Evolutionary conservation across 768 basidiomycete species (phyloP).

Genomic region (Rhodotorula taiwanensis): DNA sequence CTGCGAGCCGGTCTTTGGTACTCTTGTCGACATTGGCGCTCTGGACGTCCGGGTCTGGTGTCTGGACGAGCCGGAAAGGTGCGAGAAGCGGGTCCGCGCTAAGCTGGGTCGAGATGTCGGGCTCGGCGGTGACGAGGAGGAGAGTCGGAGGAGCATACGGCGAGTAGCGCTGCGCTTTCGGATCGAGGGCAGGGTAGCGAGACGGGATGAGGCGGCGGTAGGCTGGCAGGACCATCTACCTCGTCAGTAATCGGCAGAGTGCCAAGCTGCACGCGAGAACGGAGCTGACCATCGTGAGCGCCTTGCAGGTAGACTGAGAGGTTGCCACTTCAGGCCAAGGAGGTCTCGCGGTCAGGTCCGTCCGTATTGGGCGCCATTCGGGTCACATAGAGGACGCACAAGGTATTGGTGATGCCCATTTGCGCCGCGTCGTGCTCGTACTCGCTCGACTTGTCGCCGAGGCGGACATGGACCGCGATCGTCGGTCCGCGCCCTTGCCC

Average conservation of each 20-base stretch:
- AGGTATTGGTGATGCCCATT: conserved; percentile 28
- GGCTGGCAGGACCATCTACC: neutral
- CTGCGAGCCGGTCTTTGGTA: conserved; percentile 44
- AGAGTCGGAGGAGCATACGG: conserved; percentile 19
- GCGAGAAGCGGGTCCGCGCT: conserved; percentile 1
- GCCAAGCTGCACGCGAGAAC: neutral
- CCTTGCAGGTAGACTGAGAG: conserved; percentile 22
- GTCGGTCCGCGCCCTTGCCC: conserved; percentile 6
- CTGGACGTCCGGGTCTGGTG: conserved; percentile 2
- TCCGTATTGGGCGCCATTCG: too few relatives aligned
- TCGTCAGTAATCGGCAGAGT: neutral
- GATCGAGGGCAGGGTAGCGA: conserved; percentile 2
- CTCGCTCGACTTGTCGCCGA: conserved; percentile 27
- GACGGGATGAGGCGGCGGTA: conserved; percentile 24
- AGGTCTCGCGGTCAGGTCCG: too few relatives aligned
- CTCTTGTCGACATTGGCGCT: conserved; percentile 40
- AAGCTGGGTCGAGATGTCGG: neutral
- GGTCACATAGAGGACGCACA: neutral
- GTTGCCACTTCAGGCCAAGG: conserved; percentile 26
- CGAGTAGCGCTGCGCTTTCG: neutral
- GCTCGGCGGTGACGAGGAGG: conserved; percentile 30
- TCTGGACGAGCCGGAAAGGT: conserved; percentile 15
- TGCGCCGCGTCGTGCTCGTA: conserved; percentile 25
- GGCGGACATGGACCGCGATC: conserved; percentile 18
- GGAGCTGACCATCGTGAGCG: conserved; percentile 12